These are phyloP conservation scores for Paspalum notatum DNA, from an alignment of 176 grass and related monocot genomes.

Conservation along the genomic window DNA sequence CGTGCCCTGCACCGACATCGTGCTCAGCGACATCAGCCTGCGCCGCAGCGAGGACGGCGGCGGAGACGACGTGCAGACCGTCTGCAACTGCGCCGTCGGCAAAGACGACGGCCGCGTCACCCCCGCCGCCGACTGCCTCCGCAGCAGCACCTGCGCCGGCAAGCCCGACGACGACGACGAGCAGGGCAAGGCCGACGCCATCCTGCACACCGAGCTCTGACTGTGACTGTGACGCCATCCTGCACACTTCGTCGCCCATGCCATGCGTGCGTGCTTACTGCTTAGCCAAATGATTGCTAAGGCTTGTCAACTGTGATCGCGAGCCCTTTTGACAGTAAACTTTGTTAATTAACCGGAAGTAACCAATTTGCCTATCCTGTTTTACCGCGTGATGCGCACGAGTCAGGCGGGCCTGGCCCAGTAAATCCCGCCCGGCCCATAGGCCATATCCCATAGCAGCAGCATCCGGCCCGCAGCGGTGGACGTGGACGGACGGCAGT, in stretches of 20 bases:
- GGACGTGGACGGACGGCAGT: neutral
- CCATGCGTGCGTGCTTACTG: neutral
- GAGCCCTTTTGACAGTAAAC: neutral
- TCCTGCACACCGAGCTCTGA: slow-evolving; percentile 47
- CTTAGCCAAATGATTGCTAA: neutral
- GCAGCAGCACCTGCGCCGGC: slow-evolving; percentile 49
- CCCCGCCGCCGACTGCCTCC: slow-evolving; percentile 79
- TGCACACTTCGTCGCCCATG: neutral
- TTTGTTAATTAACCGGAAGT: neutral
- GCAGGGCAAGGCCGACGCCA: neutral
- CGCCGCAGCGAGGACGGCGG: slow-evolving; percentile 43
- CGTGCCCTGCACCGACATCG: slow-evolving; percentile 72
- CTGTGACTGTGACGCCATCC: neutral
- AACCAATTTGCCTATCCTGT: neutral
- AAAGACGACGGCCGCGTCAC: slow-evolving; percentile 56
- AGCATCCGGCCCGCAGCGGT: no score
- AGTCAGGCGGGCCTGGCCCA: no score
- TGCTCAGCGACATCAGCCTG: slow-evolving; percentile 74
- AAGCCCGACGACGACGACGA: neutral
- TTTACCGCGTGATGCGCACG: neutral
- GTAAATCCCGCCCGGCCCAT: no score
- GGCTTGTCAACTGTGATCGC: neutral
- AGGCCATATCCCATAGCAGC: no score
- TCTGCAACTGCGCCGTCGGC: slow-evolving; percentile 86
- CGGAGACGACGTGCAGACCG: slow-evolving; percentile 53